Evolutionary conservation across 164 flowering plant genomes (phyloP).

Genomic region (Brasenia schreberi): DNA sequence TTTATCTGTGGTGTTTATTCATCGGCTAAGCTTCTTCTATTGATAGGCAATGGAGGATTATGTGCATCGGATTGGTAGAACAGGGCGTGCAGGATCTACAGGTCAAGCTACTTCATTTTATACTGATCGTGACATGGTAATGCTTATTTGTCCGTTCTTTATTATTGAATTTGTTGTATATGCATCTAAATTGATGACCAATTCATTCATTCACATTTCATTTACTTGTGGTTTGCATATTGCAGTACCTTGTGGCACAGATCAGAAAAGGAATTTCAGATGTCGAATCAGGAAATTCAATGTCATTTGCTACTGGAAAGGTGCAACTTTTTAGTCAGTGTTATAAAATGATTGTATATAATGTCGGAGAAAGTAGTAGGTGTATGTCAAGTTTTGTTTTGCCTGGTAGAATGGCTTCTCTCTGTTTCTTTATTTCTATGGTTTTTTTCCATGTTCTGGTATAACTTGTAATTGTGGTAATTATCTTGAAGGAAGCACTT

Average conservation of each 20-base stretch:
- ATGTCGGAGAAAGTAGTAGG: too few relatives aligned
- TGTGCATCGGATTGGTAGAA: conserved; percentile 65
- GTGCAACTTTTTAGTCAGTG: conserved; percentile 11
- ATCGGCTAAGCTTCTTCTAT: background rate
- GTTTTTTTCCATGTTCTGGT: too few relatives aligned
- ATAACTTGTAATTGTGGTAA: too few relatives aligned
- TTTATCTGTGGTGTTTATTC: background rate
- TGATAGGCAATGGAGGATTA: conserved; percentile 56
- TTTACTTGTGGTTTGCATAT: background rate
- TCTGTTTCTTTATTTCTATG: too few relatives aligned
- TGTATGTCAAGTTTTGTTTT: too few relatives aligned
- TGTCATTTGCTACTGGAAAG: conserved; percentile 57
- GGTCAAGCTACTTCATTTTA: conserved; percentile 61
- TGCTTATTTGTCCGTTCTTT: background rate
- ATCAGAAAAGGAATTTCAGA: conserved; percentile 54
- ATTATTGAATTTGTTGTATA: background rate
- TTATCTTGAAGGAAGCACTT: too few relatives aligned
- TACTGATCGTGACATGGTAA: conserved; percentile 52
- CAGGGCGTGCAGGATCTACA: conserved; percentile 62
- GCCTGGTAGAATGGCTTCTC: too few relatives aligned
- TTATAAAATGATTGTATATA: too few relatives aligned
- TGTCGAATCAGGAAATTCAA: conserved; percentile 35
- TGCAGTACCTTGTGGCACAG: conserved; percentile 48
- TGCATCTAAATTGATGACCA: background rate
- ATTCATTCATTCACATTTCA: conserved; percentile 1